These are phyloP conservation scores for Yamadazyma sp. DNA, from an alignment of 1,139 yeast genomes.

Conservation along the genomic window DNA sequence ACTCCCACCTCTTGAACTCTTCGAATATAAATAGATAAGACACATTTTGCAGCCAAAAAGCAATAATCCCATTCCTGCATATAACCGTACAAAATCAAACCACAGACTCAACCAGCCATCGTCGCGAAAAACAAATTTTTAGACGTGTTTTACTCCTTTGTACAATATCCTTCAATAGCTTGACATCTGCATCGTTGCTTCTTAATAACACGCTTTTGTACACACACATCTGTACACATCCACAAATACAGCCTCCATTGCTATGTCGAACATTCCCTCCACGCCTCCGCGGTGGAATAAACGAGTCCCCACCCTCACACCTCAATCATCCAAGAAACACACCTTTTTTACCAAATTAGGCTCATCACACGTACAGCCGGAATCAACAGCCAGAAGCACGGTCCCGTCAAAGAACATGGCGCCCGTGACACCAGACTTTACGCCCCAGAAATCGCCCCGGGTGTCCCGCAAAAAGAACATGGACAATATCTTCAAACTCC, in stretches of 20 bases:
- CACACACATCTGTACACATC: too few species aligned
- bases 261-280: conserved; percentile 13
- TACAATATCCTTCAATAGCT: too few species aligned
- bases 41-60: too few species aligned
- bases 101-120: conserved; percentile 8
- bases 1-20: too few species aligned
- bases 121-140: conserved; percentile 1
- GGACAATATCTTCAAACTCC: conserved; percentile 17
- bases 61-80: too few species aligned
- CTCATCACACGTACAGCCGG: neutral
- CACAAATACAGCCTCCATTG: neutral
- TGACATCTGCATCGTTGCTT: too few species aligned
- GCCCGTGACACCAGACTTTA: conserved; percentile 36
- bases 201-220: neutral
- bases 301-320: conserved; percentile 8
- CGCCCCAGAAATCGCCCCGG: conserved; percentile 35
- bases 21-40: too few species aligned
- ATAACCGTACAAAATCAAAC: too few species aligned
- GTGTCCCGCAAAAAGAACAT: conserved; percentile 14
- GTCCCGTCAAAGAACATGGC: conserved; percentile 8
- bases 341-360: conserved; percentile 6
- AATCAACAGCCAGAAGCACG: conserved; percentile 2
- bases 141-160: conserved; percentile 8
- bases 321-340: conserved; percentile 13
- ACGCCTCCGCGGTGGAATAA: conserved; percentile 15